Conservation (phyloP, 2,329 filamentous ascomycete species). For the Colletotrichum horii region DNA sequence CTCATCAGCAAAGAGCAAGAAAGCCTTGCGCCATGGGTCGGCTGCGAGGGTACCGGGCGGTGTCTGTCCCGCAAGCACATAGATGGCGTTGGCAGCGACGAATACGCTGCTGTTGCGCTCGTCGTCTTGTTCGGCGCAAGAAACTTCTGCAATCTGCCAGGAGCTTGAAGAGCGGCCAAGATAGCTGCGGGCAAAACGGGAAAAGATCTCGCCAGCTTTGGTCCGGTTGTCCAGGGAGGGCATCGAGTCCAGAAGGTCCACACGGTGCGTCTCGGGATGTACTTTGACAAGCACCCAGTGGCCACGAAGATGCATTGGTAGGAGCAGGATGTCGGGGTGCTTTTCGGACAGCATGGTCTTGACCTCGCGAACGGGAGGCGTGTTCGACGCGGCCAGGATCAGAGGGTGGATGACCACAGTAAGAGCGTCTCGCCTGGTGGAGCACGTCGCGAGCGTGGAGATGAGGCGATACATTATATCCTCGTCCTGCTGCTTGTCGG, state of each 20-base stretch:
- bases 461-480: background rate
- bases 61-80: background rate
- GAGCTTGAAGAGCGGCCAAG: background rate
- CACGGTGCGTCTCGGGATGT: background rate
- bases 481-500: background rate
- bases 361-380: background rate
- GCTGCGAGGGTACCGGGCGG: background rate
- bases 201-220: background rate
- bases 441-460: background rate
- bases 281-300: background rate
- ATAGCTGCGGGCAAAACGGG: background rate
- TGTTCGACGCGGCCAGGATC: background rate
- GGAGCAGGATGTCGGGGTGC: background rate
- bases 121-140: background rate
- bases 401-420: background rate
- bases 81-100: background rate
- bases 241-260: background rate
- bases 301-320: background rate
- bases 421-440: background rate
- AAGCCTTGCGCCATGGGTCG: background rate
- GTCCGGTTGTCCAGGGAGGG: background rate
- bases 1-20: background rate
- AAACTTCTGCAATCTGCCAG: background rate
- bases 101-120: background rate
- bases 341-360: background rate